Evolutionary conservation across 768 basidiomycete genomes (phyloP).

Genomic region (Exidia glandulosa): DNA sequence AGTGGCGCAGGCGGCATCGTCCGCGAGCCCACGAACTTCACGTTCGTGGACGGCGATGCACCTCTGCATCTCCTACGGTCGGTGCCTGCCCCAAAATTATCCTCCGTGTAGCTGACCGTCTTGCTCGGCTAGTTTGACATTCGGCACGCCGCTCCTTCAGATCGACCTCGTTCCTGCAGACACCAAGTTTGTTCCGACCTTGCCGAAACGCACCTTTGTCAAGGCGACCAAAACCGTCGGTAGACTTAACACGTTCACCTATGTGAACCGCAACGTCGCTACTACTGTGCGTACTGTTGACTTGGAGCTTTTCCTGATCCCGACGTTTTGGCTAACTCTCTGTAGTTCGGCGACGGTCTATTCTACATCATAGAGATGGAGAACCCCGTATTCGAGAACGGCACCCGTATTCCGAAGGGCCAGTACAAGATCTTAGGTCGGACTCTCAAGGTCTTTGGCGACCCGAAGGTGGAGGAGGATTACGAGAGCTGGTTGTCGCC

Average conservation of each 20-base stretch:
- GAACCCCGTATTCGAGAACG: constrained; percentile 23
- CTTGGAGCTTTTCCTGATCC: neutral
- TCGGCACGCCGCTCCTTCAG: constrained; percentile 55
- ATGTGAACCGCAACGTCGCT: constrained; percentile 30
- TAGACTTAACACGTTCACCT: constrained; percentile 34
- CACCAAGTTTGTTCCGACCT: constrained; percentile 31
- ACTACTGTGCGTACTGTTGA: neutral
- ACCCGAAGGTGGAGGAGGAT: constrained; percentile 27
- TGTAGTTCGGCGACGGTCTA: constrained; percentile 14
- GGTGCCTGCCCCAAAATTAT: neutral
- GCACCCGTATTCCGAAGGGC: constrained; percentile 31
- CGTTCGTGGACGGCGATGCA: constrained; percentile 32
- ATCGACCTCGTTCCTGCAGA: constrained; percentile 53
- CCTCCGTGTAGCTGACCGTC: neutral
- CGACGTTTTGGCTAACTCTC: neutral
- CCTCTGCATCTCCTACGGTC: neutral
- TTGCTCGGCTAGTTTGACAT: constrained; percentile 27
- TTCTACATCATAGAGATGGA: constrained; percentile 18
- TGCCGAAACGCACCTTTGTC: constrained; percentile 19
- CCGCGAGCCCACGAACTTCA: constrained; percentile 35
- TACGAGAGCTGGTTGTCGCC: constrained; percentile 33
- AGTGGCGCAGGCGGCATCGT: constrained; percentile 23
- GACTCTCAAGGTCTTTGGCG: constrained; percentile 34
- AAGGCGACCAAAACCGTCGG: constrained; percentile 36
- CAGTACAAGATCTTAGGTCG: constrained; percentile 31